Conservation (phyloP, 345 rosid species). For the Populus alba region DNA sequence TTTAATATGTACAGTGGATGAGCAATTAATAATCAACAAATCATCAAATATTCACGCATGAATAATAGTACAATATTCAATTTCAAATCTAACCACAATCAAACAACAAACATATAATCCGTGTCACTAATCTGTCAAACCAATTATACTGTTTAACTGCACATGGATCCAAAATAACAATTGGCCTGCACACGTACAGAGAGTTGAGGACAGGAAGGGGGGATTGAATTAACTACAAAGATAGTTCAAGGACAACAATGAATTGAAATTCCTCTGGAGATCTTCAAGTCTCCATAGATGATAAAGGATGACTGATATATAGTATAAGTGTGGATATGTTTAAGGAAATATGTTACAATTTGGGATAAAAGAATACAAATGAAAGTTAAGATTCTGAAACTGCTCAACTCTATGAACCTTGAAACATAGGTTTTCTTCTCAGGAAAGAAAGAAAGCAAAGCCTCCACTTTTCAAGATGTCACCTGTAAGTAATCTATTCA, state of each 20-base stretch:
- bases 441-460: neutral
- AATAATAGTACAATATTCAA: neutral
- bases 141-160: neutral
- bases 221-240: neutral
- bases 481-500: neutral
- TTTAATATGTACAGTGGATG: slow-evolving; percentile 17
- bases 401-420: neutral
- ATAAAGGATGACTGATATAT: neutral
- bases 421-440: neutral
- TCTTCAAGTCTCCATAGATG: neutral
- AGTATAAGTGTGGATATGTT: neutral
- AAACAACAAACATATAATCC: neutral
- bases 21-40: slow-evolving; percentile 8
- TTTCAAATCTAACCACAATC: neutral
- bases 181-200: neutral
- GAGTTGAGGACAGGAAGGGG: neutral
- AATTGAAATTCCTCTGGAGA: neutral
- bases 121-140: neutral
- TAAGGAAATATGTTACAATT: neutral
- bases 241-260: neutral
- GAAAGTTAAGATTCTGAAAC: neutral
- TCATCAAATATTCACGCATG: neutral
- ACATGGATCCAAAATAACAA: neutral
- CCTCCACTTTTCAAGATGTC: neutral
- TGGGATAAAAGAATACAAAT: neutral